Percentiles rank a stretch among this genome's conserved stretches.
Evolutionary conservation across 2,329 filamentous ascomycete genomes (phyloP).

Genomic region (Coniochaeta sp.): DNA sequence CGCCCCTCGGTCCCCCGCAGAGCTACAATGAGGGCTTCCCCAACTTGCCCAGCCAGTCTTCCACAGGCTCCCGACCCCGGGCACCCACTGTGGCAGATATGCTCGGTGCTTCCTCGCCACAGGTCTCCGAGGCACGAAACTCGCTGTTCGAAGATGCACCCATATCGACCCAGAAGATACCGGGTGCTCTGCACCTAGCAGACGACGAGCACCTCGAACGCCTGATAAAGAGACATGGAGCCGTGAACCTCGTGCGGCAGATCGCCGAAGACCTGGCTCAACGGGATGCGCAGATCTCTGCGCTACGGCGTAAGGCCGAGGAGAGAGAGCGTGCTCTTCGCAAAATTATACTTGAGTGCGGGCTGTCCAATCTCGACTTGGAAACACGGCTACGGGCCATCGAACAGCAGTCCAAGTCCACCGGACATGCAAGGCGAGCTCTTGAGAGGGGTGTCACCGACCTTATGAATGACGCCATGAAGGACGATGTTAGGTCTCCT

Average conservation of each 20-base stretch:
- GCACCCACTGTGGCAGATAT: slow-evolving; percentile 38
- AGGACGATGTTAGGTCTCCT: slow-evolving; percentile 40
- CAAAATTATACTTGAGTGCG: slow-evolving; percentile 76
- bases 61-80: slow-evolving; percentile 8
- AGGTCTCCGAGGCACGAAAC: slow-evolving; percentile 37
- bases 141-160: slow-evolving; percentile 79
- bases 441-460: slow-evolving; percentile 41
- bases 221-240: slow-evolving; percentile 65
- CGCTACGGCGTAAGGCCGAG: slow-evolving; percentile 66
- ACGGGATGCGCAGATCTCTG: slow-evolving; percentile 73
- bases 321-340: slow-evolving; percentile 74
- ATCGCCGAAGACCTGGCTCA: slow-evolving; percentile 78
- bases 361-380: slow-evolving; percentile 77
- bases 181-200: slow-evolving; percentile 72
- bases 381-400: slow-evolving; percentile 65
- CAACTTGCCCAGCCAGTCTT: slow-evolving; percentile 3
- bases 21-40: slow-evolving; percentile 1
- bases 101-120: slow-evolving; percentile 41
- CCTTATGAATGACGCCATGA: slow-evolving; percentile 60
- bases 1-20: slow-evolving; percentile 30
- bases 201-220: slow-evolving; percentile 72
- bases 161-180: slow-evolving; percentile 58
- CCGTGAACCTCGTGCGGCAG: slow-evolving; percentile 68
- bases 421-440: slow-evolving; percentile 25
- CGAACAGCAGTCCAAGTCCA: slow-evolving; percentile 44